Base-by-base conservation (phyloP, 331 rosid genomes). In the Stylosanthes scabra region DNA sequence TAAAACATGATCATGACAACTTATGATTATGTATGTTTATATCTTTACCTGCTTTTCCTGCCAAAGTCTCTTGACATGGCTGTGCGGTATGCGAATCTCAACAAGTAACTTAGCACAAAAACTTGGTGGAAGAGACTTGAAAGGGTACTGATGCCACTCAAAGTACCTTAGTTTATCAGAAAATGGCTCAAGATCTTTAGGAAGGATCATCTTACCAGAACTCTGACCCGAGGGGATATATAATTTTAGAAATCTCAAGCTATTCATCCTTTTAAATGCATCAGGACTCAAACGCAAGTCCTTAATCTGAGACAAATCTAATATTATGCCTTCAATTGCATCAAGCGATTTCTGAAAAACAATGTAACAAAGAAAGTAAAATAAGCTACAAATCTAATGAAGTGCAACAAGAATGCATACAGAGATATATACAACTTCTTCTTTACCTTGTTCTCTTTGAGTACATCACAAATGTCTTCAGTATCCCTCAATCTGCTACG, bases 181-280 rank as follows among this genome's bases (percentile, higher is more conserved):
- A 16, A 80, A 7, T 1, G n/a, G 52, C 1, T 39, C n/a, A 34
- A 74, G 49, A 9, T 16, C 11, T 28, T 7, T 1, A 2, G 63
- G 61, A 66, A 29, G 15, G 49, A 27, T 5, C 3, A 70, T 54
- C 12, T 74, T 16, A 5, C 28, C 12, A 12, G 20, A 31, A 37
- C 28, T 40, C 55, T 39, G 47, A 16, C 13, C 63, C 7, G 28
- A 8, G 1, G 82, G 3, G 13, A 42, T 10, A 40, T 31, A 37
- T 7, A 68, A 52, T 6, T 58, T 39, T 3, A 78, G 56, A 27
- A 81, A 9, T 47, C 76, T 81, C 2, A 84, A 61, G 3, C 61
- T 74, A 25, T 42, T 28, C 83, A 81, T 84, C 8, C 7, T 27
- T 9, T 16, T 5, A 16, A 84, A 66, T 2, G 74, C 42, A 6